These are phyloP conservation scores for Bromus sterilis DNA, from an alignment of 176 grass and related monocot genomes.

Conservation along the genomic window DNA sequence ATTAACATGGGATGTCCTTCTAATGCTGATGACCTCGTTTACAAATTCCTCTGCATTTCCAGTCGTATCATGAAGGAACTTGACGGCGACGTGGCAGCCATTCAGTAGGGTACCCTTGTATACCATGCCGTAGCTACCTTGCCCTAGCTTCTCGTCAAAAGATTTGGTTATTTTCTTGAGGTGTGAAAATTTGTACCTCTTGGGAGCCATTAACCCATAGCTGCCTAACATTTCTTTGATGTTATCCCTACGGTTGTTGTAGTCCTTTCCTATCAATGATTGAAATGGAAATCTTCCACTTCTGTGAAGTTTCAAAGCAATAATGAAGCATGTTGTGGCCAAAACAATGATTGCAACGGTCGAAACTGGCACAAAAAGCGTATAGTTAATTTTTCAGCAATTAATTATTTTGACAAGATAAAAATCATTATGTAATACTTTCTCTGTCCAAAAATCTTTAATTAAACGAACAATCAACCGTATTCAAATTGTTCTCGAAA, in stretches of 20 bases:
- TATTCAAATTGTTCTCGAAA: too few relatives aligned
- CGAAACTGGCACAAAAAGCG: not conserved
- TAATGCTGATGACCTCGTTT: slow-evolving; percentile 26
- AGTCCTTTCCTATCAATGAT: not conserved
- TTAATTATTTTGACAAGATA: not conserved
- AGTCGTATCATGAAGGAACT: slow-evolving; percentile 17
- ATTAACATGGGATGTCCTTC: slow-evolving; percentile 22
- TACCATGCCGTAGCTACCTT: slow-evolving; percentile 39
- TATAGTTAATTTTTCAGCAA: not conserved
- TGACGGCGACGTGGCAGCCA: slow-evolving; percentile 23
- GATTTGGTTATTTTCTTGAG: slow-evolving; percentile 8
- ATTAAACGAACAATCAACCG: too few relatives aligned
- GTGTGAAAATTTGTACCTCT: slow-evolving; percentile 10
- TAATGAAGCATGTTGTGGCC: not conserved
- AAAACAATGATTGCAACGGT: not conserved
- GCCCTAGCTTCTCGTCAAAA: slow-evolving; percentile 19
- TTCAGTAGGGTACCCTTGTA: not conserved
- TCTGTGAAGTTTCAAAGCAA: not conserved
- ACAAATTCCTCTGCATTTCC: slow-evolving; percentile 33
- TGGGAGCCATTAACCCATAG: slow-evolving; percentile 12
- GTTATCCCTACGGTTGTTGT: not conserved
- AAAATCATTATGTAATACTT: too few relatives aligned
- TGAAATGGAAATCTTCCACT: not conserved
- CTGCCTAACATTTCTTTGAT: not conserved
- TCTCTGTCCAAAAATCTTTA: too few relatives aligned